Evolutionary conservation across 176 grass and related monocot genomes (phyloP), one percentile per base, ranked within the genome.

Genomic region (Raddia guianensis): DNA sequence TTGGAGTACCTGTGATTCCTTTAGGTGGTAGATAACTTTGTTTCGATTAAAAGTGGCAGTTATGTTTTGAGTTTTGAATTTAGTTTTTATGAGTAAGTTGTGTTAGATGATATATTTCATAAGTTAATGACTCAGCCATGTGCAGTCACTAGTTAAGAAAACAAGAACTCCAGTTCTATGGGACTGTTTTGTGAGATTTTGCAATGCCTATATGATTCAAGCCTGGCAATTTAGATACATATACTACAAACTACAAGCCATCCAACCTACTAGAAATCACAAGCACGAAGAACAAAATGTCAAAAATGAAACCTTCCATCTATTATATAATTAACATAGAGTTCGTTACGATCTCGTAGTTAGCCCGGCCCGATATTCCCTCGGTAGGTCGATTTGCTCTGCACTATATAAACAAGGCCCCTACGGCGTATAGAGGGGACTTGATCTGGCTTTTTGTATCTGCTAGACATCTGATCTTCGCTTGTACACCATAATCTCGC

Each of bases 81-180:
- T 40, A 3, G 11, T 27, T 1, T 0, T 37, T 15, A 35, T 77
- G 43, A 40, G 8, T 54, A 59, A 33, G 66, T 5, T 63, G 33
- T 73, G 58, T 20, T 77, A 77, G 15, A 66, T 55, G n/a, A 51
- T 79, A 12, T 59, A 61, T 68, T 74, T 51, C 49, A 51, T 54
- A 68, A 68, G 8, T 40, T 8, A 45, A 59, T 51, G 13, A 14
- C 68, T 62, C 55, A 48, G 20, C 42, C 9, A 1, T 18, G 6
- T 37, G 45, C 60, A 74, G 14, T 49, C 60, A 9, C 59, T 57
- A 37, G 48, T 43, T 70, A 76, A 53, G 19, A 63, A 82, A 87
- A 43, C 1, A 63, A 70, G 44, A 63, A 70, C 6, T 42, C 1
- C 35, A 70, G 6, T 75, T 21, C 67, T 27, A 15, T 20, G 3